These are phyloP conservation scores for Penicillium simplicissimum DNA, from an alignment of 495 filamentous ascomycete species.

Conservation along the genomic window DNA sequence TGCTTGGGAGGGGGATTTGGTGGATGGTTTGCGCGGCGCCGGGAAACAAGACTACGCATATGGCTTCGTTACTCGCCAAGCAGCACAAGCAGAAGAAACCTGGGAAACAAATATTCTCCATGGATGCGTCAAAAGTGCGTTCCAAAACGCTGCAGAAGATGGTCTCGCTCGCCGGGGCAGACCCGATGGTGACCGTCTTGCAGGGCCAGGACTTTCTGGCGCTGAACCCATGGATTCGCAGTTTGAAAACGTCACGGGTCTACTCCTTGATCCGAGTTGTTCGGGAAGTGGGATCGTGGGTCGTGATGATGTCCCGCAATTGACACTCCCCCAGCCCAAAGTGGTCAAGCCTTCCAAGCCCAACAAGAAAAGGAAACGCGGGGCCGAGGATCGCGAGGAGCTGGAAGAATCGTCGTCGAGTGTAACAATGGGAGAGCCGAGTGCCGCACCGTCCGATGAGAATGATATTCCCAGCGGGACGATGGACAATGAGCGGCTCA, in stretches of 20 bases:
- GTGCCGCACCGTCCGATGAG: slow-evolving; percentile 33
- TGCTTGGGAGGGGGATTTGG: slow-evolving; percentile 61
- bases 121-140: slow-evolving; percentile 51
- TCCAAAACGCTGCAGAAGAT: slow-evolving; percentile 77
- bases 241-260: slow-evolving; percentile 61
- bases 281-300: slow-evolving; percentile 93
- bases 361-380: slow-evolving; percentile 50
- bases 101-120: slow-evolving; percentile 38
- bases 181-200: slow-evolving; percentile 61
- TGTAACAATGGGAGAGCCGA: slow-evolving; percentile 13
- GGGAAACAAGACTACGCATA: slow-evolving; percentile 95
- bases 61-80: slow-evolving; percentile 68
- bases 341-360: slow-evolving; percentile 22
- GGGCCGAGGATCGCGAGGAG: slow-evolving; percentile 26
- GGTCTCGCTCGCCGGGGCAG: slow-evolving; percentile 72
- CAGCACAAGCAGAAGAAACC: slow-evolving; percentile 27
- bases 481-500: slow-evolving; percentile 54
- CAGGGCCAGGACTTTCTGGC: slow-evolving; percentile 78
- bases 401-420: slow-evolving; percentile 17
- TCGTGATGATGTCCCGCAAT: slow-evolving; percentile 68
- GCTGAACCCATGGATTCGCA: slow-evolving; percentile 59
- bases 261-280: slow-evolving; percentile 90
- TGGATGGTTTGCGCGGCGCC: slow-evolving; percentile 93
- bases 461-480: slow-evolving; percentile 34
- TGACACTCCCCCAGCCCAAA: slow-evolving; percentile 46